phyloP scores from a whole-genome alignment of 2,329 filamentous ascomycete species.

The Trichophyton simii region DNA sequence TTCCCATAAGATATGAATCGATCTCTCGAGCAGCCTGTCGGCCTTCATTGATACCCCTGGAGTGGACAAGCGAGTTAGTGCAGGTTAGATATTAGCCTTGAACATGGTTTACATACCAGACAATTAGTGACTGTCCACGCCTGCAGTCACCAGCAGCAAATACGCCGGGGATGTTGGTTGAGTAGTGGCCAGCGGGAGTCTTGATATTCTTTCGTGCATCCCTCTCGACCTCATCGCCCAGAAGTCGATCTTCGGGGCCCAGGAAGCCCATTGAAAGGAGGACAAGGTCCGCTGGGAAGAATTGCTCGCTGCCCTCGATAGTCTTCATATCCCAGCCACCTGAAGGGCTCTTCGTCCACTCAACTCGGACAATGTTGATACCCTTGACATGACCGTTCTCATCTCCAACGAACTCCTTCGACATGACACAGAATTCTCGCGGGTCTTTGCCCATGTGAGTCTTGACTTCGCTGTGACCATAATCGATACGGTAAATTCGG shows the following conservation, averaged over 20 bases:
- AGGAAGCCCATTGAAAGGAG: slow-evolving; percentile 96
- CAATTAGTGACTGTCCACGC: slow-evolving; percentile 86
- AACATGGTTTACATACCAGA: slow-evolving; percentile 54
- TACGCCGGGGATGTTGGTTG: slow-evolving; percentile 74
- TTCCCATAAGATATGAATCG: slow-evolving; percentile 70
- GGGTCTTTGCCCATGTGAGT: slow-evolving; percentile 94
- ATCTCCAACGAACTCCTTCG: slow-evolving; percentile 87
- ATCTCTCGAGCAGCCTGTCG: slow-evolving; percentile 86
- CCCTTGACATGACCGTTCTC: slow-evolving; percentile 80
- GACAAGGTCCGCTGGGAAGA: slow-evolving; percentile 92
- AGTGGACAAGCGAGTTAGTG: background rate
- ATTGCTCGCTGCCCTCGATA: slow-evolving; percentile 80
- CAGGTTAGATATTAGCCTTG: background rate
- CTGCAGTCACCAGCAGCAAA: slow-evolving; percentile 94
- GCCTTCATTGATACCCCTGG: slow-evolving; percentile 90
- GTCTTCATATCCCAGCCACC: slow-evolving; percentile 99
- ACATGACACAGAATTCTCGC: slow-evolving; percentile 97
- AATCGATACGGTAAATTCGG: slow-evolving; percentile 95
- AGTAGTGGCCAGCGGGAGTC: slow-evolving; percentile 76
- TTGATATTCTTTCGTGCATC: slow-evolving; percentile 93
- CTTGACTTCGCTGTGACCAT: slow-evolving; percentile 89
- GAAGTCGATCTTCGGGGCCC: slow-evolving; percentile 76
- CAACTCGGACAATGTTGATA: slow-evolving; percentile 88
- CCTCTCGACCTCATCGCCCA: slow-evolving; percentile 80
- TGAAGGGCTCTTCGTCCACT: slow-evolving; percentile 81